Base-by-base conservation (phyloP, 1,139 yeast species). In the Lizanozyma gosingica region DNA sequence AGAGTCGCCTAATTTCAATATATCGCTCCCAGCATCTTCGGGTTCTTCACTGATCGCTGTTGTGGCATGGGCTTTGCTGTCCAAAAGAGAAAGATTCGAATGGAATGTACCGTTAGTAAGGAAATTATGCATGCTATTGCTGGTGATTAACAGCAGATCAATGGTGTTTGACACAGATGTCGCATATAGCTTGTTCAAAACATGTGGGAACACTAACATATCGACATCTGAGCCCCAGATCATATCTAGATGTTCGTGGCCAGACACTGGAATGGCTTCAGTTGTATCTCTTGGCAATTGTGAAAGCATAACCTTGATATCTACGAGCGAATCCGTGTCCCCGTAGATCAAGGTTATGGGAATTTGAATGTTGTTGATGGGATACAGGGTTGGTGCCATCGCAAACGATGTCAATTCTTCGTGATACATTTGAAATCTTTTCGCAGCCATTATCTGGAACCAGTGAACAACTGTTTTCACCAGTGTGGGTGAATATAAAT, bases 401-500 rank as follows among this genome's bases (percentile, higher is more conserved):
- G 51, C 37, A 14, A 61, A 59, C 18, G 56, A 55, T 15, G 46
- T 46, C 37, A 56, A 50, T 15, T 56, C 44, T 44, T 86, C 95
- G 52, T 83, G 90, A 60, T 80, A 90, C 95, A 90, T 83, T 59
- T 87, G 95, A 57, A 90, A 88, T 40, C 78, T 76, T 36, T 78
- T 78, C n/a, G 85, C 71, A 37, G 84, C 69, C 47, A 90, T 83
- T 42, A 90, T 87, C 61, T 90, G 97, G 57, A 90, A 90, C 97
- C 97, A 90, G 61, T 90, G 97, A 33, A 88, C 97, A 38, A 87
- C 92, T 17, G 86, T 78, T 59, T 90, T 90, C 37, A 88, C 97
- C 3, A 94, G 81, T 0, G 97, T 87, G 18, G 94, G 84, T 1
- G 95, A 84, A 62, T 88, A 90, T 40, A 90, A 65, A 59, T 90